Evolutionary conservation across 1,284 basidiomycete genomes (phyloP).

Genomic region (Microbotryum lychnidis-dioicae): DNA sequence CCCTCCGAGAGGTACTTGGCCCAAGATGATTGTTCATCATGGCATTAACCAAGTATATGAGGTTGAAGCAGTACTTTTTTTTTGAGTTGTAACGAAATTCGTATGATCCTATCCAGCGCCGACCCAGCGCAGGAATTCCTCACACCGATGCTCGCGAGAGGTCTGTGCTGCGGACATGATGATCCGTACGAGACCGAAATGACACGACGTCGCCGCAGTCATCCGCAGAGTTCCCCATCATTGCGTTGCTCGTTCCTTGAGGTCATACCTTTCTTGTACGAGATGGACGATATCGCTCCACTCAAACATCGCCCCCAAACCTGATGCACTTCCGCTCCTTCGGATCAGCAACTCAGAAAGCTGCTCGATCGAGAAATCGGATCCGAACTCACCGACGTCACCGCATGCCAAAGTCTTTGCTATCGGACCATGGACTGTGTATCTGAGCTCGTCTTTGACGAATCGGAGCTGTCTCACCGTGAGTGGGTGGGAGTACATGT

Average conservation of each 20-base stretch:
- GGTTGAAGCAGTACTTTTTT: too few species aligned
- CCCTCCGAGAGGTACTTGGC: too few species aligned
- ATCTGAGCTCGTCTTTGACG: slow-evolving; percentile 64
- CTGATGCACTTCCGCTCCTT: slow-evolving; percentile 41
- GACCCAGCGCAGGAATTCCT: too few species aligned
- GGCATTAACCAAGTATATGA: too few species aligned
- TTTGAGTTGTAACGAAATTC: too few species aligned
- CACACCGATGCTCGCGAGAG: too few species aligned
- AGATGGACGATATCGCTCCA: slow-evolving; percentile 60
- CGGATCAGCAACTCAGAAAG: background rate
- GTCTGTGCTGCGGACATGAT: too few species aligned
- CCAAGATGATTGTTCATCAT: too few species aligned
- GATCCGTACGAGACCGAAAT: too few species aligned
- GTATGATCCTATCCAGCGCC: too few species aligned
- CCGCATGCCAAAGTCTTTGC: slow-evolving; percentile 84
- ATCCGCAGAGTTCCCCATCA: too few species aligned
- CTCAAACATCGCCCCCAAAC: slow-evolving; percentile 84
- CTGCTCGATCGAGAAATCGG: background rate
- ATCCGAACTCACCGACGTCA: slow-evolving; percentile 59
- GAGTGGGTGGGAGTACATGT: slow-evolving; percentile 93
- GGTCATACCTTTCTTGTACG: slow-evolving; percentile 25
- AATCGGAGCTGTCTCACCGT: slow-evolving; percentile 70
- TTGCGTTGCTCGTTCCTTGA: background rate
- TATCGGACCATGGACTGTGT: slow-evolving; percentile 75
- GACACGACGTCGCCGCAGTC: too few species aligned